Conservation (phyloP, 805 yeast species). For the Pichia scutulata region DNA sequence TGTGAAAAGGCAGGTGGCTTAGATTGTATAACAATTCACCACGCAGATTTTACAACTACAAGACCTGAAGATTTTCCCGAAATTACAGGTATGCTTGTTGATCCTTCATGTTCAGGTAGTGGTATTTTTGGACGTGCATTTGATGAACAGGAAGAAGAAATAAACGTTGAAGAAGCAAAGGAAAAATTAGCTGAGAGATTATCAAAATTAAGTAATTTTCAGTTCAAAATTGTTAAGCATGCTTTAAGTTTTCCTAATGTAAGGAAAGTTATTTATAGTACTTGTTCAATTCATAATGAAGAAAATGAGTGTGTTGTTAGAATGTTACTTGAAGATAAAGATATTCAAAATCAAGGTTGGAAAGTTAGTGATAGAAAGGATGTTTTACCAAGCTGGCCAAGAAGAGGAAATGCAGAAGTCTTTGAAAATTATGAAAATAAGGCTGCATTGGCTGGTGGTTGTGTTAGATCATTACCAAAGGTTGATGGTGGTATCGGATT, state of each 20-base stretch:
- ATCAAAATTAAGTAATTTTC: conserved; percentile 74
- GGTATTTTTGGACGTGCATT: conserved; percentile 91
- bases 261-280: conserved; percentile 76
- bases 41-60: conserved; percentile 55
- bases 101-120: conserved; percentile 96
- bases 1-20: conserved; percentile 65
- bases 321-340: conserved; percentile 59
- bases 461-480: conserved; percentile 77
- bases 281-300: conserved; percentile 90
- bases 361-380: conserved; percentile 44
- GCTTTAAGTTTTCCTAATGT: conserved; percentile 79
- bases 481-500: conserved; percentile 99
- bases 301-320: conserved; percentile 92
- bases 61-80: conserved; percentile 51
- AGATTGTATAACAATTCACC: conserved; percentile 34
- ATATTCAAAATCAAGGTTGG: conserved; percentile 71
- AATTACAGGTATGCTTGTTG: conserved; percentile 79
- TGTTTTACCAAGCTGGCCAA: conserved; percentile 80
- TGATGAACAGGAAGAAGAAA: conserved; percentile 33
- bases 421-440: conserved; percentile 46
- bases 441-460: conserved; percentile 65
- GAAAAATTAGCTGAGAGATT: conserved; percentile 49
- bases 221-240: conserved; percentile 79
- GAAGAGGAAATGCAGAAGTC: conserved; percentile 73
- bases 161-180: conserved; percentile 35